These are phyloP conservation scores for Hsuehochloa calcarea DNA, from an alignment of 176 grass and related monocot genomes.

Conservation along the genomic window DNA sequence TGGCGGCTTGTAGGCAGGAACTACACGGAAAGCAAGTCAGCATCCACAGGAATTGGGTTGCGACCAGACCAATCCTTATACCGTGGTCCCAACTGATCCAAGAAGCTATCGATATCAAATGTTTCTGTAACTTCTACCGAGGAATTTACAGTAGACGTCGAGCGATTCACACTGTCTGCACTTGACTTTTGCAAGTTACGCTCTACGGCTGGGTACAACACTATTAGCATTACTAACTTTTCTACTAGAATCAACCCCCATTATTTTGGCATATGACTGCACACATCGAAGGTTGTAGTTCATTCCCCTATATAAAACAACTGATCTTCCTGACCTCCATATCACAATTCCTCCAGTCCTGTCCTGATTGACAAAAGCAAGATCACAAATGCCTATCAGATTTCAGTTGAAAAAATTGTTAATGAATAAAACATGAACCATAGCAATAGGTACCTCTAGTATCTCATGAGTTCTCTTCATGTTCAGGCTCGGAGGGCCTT, in stretches of 20 bases:
- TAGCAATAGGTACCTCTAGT: conserved; percentile 63
- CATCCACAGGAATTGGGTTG: conserved; percentile 81
- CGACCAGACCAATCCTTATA: conserved; percentile 88
- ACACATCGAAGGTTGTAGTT: conserved; percentile 75
- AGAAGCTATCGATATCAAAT: conserved; percentile 62
- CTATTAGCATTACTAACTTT: neutral
- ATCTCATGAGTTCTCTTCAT: conserved; percentile 90
- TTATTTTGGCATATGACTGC: conserved; percentile 63
- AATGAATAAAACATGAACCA: neutral
- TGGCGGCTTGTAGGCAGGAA: conserved; percentile 74
- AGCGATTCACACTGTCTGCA: conserved; percentile 4
- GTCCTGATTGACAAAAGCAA: conserved; percentile 41
- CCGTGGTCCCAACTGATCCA: conserved; percentile 81
- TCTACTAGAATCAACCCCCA: conserved; percentile 19
- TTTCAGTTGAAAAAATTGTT: neutral
- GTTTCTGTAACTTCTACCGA: conserved; percentile 34
- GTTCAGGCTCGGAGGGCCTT: conserved; percentile 77
- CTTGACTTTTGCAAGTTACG: conserved; percentile 19
- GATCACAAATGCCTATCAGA: conserved; percentile 4
- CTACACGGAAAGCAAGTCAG: conserved; percentile 77
- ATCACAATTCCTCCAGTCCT: conserved; percentile 94
- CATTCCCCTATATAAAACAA: conserved; percentile 88
- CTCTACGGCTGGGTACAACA: neutral
- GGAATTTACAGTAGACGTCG: neutral
- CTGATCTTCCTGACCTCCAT: conserved; percentile 88